phyloP scores from a whole-genome alignment of 2,329 filamentous ascomycete species.

The Trichoderma sp. region DNA sequence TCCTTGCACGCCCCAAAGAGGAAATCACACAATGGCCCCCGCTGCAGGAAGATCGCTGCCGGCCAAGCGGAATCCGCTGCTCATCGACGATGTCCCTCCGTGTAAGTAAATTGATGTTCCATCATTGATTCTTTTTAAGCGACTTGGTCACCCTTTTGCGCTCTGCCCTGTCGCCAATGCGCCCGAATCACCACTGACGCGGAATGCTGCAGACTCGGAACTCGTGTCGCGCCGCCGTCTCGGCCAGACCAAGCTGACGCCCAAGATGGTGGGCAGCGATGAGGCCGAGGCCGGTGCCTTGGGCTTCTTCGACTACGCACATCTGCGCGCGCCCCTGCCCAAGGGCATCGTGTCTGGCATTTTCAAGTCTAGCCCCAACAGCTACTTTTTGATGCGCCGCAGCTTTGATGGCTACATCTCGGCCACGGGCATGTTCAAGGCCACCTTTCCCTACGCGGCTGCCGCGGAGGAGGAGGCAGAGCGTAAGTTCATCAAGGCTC shows the following conservation, averaged over 20 bases:
- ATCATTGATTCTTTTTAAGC: not conserved
- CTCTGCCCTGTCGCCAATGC: not conserved
- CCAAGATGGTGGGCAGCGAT: slow-evolving; percentile 75
- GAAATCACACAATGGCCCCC: slow-evolving; percentile 34
- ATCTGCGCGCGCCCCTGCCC: slow-evolving; percentile 86
- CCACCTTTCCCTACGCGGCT: slow-evolving; percentile 77
- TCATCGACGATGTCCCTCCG: slow-evolving; percentile 61
- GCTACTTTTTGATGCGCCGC: slow-evolving; percentile 94
- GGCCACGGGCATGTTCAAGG: slow-evolving; percentile 90
- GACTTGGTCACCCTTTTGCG: not conserved
- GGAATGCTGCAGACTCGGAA: slow-evolving; percentile 56
- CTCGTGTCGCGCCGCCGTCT: slow-evolving; percentile 82
- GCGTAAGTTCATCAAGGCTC: slow-evolving; percentile 80
- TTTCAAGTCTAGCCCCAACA: slow-evolving; percentile 83
- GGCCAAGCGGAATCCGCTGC: slow-evolving; percentile 61
- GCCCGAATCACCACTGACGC: slow-evolving; percentile 27
- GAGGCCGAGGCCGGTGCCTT: slow-evolving; percentile 71
- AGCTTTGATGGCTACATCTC: slow-evolving; percentile 82
- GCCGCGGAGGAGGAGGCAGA: slow-evolving; percentile 70
- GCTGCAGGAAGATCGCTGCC: slow-evolving; percentile 51
- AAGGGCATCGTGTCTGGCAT: slow-evolving; percentile 91
- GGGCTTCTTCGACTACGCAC: slow-evolving; percentile 91
- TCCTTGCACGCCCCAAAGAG: slow-evolving; percentile 1
- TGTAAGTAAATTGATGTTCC: slow-evolving; percentile 46
- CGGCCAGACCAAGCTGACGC: slow-evolving; percentile 85